Conservation (phyloP, 2,329 filamentous ascomycete species). For the Geoglossum cookeanum region DNA sequence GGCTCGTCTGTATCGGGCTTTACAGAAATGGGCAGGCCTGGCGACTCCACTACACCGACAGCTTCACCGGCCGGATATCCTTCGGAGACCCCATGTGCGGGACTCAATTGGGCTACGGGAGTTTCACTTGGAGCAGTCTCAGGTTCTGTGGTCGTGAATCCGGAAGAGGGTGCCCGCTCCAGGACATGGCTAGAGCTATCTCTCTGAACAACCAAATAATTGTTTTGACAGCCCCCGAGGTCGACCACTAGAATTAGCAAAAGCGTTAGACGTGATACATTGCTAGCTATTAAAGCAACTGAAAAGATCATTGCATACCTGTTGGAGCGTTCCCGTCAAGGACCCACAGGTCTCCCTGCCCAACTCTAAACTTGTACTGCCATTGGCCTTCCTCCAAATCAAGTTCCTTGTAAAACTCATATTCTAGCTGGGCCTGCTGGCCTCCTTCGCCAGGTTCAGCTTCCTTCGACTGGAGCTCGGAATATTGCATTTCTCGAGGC, state of each 20-base stretch:
- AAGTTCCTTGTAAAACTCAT: conserved; percentile 39
- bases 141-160: not conserved
- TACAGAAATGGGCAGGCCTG: not conserved
- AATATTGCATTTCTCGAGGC: conserved; percentile 42
- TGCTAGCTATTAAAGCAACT: not conserved
- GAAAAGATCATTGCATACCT: conserved; percentile 25
- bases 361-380: conserved; percentile 58
- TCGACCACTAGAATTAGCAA: conserved; percentile 24
- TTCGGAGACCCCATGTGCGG: not conserved
- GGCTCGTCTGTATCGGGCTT: not conserved
- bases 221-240: conserved; percentile 33
- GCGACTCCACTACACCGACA: not conserved
- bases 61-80: not conserved
- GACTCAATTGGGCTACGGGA: not conserved
- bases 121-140: not conserved
- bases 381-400: conserved; percentile 37
- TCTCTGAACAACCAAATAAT: conserved; percentile 20
- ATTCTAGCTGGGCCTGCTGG: conserved; percentile 30
- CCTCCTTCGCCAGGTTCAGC: conserved; percentile 12
- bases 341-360: conserved; percentile 49
- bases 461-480: not conserved
- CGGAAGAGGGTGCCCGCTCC: not conserved
- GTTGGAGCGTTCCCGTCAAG: conserved; percentile 42
- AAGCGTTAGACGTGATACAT: not conserved
- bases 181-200: not conserved